A percentile compares a stretch with the other conserved stretches of the same genome.
These are phyloP conservation scores for Picochlorum sp. DNA, from an alignment of 139 green algal genomes.

Conservation along the genomic window DNA sequence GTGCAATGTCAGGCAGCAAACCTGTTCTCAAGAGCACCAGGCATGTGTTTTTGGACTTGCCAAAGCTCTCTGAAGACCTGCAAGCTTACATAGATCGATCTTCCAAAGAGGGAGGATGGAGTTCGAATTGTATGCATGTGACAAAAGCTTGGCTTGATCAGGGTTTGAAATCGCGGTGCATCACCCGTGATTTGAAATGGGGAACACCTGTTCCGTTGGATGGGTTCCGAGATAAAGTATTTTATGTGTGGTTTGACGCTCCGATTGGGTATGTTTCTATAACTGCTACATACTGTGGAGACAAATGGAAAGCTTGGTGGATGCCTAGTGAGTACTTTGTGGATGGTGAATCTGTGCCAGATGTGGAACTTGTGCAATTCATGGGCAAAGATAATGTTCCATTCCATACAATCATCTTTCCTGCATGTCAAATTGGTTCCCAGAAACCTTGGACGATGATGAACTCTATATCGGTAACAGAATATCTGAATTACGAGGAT, in stretches of 20 bases:
- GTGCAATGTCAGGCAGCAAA: constrained; percentile 70
- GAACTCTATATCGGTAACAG: constrained; percentile 86
- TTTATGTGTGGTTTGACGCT: constrained; percentile 99
- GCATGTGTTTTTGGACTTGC: constrained; percentile 95
- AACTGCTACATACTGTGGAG: constrained; percentile 80
- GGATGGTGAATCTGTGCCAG: constrained; percentile 17
- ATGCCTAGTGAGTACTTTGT: constrained; percentile 2
- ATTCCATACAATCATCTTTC: constrained; percentile 99
- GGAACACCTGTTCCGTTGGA: constrained; percentile 81
- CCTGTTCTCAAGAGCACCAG: constrained; percentile 65
- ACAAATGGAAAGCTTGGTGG: constrained; percentile 85
- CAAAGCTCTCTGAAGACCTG: constrained; percentile 57
- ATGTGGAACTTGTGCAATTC: constrained; percentile 98
- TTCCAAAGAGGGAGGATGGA: constrained; percentile 66
- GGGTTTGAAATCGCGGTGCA: constrained; percentile 89
- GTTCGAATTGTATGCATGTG: constrained; percentile 76
- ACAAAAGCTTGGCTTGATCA: constrained; percentile 92
- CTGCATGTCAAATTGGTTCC: constrained; percentile 74
- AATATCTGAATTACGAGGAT: constrained; percentile 99
- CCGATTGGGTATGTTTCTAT: constrained; percentile 98
- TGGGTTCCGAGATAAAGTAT: constrained; percentile 86
- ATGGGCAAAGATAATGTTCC: constrained; percentile 99
- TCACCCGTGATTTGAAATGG: constrained; percentile 96
- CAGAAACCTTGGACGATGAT: constrained; percentile 88
- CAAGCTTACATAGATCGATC: constrained; percentile 63